A percentile compares a stretch with the other conserved stretches of the same genome.
Conservation (phyloP, 2,329 filamentous ascomycete genomes). For the Colletotrichum sp. region DNA sequence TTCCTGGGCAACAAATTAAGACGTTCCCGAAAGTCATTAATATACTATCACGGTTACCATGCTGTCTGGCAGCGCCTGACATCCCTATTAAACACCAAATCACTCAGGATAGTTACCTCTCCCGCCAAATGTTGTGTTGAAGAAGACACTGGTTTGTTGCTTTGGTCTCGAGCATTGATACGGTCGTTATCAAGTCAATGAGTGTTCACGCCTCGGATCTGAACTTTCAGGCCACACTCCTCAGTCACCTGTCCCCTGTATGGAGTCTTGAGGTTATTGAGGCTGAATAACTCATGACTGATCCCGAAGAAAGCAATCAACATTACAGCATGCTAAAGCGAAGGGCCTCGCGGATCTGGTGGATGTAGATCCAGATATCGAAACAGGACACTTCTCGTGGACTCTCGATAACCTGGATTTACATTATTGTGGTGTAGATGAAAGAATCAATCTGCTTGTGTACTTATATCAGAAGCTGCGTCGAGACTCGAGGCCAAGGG, state of each 20-base stretch:
- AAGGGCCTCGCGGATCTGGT: neutral
- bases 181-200: rapidly evolving
- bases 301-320: neutral
- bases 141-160: too few relatives aligned
- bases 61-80: rapidly evolving
- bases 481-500: neutral
- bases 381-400: neutral
- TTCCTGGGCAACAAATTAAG: neutral
- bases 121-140: neutral
- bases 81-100: rapidly evolving
- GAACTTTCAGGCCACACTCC: neutral
- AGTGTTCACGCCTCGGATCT: neutral
- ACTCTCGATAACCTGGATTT: too few relatives aligned
- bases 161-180: neutral
- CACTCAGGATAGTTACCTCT: neutral
- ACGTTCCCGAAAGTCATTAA: too few relatives aligned
- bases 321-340: neutral
- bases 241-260: too few relatives aligned
- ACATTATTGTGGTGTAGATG: neutral
- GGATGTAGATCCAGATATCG: neutral
- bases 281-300: neutral
- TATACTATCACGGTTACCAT: neutral
- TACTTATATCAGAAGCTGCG: neutral
- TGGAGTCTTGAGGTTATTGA: neutral
- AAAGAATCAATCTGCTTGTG: neutral